Evolutionary conservation across 2,329 filamentous ascomycete species (phyloP), one percentile per base, ranked within the genome.

Genomic region (Paecilomyces sp.): DNA sequence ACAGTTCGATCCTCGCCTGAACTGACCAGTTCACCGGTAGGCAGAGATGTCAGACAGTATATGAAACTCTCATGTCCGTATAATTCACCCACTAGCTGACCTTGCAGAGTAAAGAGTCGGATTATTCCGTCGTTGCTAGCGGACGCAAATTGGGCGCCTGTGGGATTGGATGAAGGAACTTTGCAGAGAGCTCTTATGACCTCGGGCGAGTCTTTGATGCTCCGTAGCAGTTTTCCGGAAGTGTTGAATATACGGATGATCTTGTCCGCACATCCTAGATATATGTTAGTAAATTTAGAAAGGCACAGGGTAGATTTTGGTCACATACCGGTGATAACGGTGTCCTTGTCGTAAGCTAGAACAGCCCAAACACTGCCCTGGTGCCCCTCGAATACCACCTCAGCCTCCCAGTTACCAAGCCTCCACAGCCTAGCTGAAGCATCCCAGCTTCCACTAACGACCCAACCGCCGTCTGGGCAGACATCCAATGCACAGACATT

Each of bases 361-460:
- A 97, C 92, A n/a, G 88, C 88, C 93, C 92, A 97, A 13, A 99
- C 92, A 56, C 88, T 88, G 47, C 85, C 89, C 58, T 88, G 84
- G 69, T 97, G 92, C 4, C 91, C 92, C 54, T 85, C 78, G 18
- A 99, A 80, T 54, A 88, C 79, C 33, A 86, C 77, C 64, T 89
- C 85, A 9, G 85, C 85, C 70, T 95, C 91, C 90, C 93, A 97
- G 65, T 88, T 92, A 50, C 85, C 85, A n/a, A 94, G 79, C 63
- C 82, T 83, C 94, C 94, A 99, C 57, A 97, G 79, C 58, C 91
- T 88, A 30, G 91, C 92, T 64, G 92, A 89, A 31, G 85, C 85
- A 74, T 99, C 94, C 94, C 94, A 99, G 68, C 92, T 90, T 33
- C 93, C 94, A 65, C 93, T 97, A 54, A 97, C 87, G 50, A 97